A percentile compares a stretch with the other conserved stretches of the same genome.
Evolutionary conservation across 2,329 filamentous ascomycete genomes (phyloP).

Genomic region (Trichoderma koningii): DNA sequence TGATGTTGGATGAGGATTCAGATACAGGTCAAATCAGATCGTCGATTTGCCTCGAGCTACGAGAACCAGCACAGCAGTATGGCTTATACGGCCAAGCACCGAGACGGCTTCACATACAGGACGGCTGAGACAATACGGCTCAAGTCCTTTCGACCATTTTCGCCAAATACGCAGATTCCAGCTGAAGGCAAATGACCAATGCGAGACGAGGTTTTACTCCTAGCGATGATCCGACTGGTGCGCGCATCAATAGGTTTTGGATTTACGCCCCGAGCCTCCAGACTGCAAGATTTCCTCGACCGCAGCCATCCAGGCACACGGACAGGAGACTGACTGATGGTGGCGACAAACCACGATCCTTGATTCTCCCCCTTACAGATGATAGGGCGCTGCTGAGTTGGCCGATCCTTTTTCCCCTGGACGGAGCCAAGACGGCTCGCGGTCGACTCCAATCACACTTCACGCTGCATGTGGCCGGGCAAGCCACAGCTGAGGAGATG

Average conservation of each 20-base stretch:
- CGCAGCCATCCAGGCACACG: background rate
- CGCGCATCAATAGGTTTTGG: background rate
- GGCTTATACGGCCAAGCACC: background rate
- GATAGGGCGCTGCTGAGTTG: constrained; percentile 1
- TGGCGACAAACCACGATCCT: background rate
- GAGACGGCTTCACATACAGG: background rate
- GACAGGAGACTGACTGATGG: background rate
- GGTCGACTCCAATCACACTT: background rate
- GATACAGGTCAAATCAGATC: background rate
- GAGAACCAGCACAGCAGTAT: background rate
- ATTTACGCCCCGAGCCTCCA: background rate
- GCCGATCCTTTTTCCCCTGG: constrained; percentile 1
- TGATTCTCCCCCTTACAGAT: background rate
- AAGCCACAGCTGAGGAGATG: constrained; percentile 17
- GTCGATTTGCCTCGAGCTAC: background rate
- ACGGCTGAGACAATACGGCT: background rate
- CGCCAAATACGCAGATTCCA: background rate
- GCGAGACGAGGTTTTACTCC: background rate
- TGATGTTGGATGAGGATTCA: background rate
- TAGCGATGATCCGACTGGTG: background rate
- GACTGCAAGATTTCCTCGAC: background rate
- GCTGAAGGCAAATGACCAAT: background rate
- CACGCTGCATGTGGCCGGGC: constrained; percentile 10
- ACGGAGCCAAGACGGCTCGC: background rate
- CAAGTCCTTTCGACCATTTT: background rate